Evolutionary conservation across 352 stramenopile species (phyloP), one percentile per base, ranked within the genome.

Genomic region (Globisporangium apiculatum): DNA sequence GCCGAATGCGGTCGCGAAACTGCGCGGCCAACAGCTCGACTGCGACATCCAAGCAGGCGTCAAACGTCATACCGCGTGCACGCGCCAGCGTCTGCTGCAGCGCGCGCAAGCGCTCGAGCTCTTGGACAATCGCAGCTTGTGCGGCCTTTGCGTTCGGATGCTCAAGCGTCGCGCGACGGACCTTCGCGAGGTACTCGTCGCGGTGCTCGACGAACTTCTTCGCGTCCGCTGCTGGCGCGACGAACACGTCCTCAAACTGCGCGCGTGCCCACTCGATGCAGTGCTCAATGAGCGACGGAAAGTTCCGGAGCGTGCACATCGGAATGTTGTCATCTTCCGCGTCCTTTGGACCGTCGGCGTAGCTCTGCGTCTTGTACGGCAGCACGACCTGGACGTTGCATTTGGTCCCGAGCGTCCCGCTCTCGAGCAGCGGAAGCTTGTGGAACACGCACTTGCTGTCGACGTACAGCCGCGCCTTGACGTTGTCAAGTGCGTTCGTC

Each of bases 241-340:
- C 82, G 53, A 94, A 94, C 17, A 89, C 42, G 48, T 94, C 84
- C 66, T 91, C 82, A 64, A 94, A 94, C 65, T 94, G 84, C 18
- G 84, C 84, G 15, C 84, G 81, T n/a, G 95, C 95, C 97, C 97
- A 99, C 49, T 99, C 97, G 63, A 99, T 99, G 68, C 96, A 99
- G 80, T 99, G 98, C 48, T 94, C 84, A 55, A 91, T 94, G 7
- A 94, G 65, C n/a, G 82, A 92, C 36, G 97, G 97, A 65, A 99
- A 99, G 82, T 99, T 99, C 66, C 98, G 98, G 47, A 99, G 75
- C 5, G 97, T 99, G 71, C 97, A 99, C 65, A 99, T 97, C 18
- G 97, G 97, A 65, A 99, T 99, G 51, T 89, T 96, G 67, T 99
- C 98, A 68, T 99, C 97, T 40, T 97, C 94, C 50, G 95, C 96